phyloP scores from a whole-genome alignment of 495 filamentous ascomycete species.

The Penicillium cosmopolitanum region DNA sequence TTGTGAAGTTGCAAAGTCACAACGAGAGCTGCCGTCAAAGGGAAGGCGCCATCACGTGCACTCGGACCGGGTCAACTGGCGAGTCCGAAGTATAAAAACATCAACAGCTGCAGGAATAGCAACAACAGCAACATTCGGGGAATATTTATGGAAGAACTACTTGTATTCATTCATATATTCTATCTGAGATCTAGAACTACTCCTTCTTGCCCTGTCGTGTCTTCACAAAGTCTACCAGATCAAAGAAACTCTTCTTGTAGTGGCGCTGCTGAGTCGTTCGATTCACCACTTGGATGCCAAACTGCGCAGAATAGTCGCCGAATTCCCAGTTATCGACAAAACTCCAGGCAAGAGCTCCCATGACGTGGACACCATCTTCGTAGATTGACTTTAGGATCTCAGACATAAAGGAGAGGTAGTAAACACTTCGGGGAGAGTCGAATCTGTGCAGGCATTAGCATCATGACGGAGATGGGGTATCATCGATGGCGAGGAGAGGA shows the following conservation, averaged over 20 bases:
- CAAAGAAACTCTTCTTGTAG: slow-evolving; percentile 54
- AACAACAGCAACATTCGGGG: background rate
- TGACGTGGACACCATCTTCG: slow-evolving; percentile 49
- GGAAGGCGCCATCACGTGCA: background rate
- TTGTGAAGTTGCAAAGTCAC: background rate
- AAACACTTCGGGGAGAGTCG: slow-evolving; percentile 42
- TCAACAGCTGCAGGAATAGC: background rate
- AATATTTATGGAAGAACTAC: background rate
- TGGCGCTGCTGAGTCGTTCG: slow-evolving; percentile 40
- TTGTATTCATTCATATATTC: background rate
- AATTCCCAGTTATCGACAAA: slow-evolving; percentile 53
- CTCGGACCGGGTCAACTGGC: background rate
- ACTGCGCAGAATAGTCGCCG: slow-evolving; percentile 42
- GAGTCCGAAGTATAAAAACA: background rate
- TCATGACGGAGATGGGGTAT: no score
- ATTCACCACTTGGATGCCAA: slow-evolving; percentile 49
- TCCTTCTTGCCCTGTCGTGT: slow-evolving; percentile 17
- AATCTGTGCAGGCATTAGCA: slow-evolving; percentile 10
- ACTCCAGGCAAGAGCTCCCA: slow-evolving; percentile 51
- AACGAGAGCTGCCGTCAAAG: background rate
- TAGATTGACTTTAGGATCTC: slow-evolving; percentile 49
- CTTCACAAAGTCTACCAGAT: slow-evolving; percentile 48
- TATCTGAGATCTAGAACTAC: background rate
- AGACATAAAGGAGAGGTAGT: slow-evolving; percentile 46
- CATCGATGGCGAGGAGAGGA: no score